Evolutionary conservation across 176 grass and related monocot species (phyloP).

Genomic region (Hsuehochloa calcarea): DNA sequence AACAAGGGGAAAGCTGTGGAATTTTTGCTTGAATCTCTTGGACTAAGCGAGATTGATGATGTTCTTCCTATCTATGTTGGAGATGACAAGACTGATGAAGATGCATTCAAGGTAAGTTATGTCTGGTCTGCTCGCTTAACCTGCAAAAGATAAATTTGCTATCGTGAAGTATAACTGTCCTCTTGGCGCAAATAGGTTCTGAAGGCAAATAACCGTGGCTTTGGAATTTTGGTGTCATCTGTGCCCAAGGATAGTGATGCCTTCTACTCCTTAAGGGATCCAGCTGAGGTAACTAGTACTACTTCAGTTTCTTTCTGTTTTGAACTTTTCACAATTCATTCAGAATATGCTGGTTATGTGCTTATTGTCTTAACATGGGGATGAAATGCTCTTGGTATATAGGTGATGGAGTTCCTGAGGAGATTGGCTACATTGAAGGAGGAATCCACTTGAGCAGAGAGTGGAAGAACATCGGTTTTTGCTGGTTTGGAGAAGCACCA

Average conservation of each 20-base stretch:
- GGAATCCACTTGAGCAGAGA: constrained; percentile 25
- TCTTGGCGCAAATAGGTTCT: constrained; percentile 51
- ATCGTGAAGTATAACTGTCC: background rate
- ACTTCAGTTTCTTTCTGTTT: background rate
- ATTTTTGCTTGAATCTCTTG: constrained; percentile 90
- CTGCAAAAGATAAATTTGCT: background rate
- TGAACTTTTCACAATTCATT: background rate
- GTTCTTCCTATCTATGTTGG: constrained; percentile 92
- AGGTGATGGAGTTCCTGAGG: constrained; percentile 94
- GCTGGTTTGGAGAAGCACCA: constrained; percentile 24
- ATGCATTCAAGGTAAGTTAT: constrained; percentile 83
- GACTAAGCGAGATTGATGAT: constrained; percentile 54
- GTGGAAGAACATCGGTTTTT: constrained; percentile 29
- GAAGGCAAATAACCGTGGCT: constrained; percentile 64
- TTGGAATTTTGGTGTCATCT: constrained; percentile 88
- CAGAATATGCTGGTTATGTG: background rate
- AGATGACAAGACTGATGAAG: constrained; percentile 94
- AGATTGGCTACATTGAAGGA: constrained; percentile 79
- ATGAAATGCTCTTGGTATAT: constrained; percentile 19
- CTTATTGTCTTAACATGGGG: background rate
- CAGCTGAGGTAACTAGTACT: constrained; percentile 60
- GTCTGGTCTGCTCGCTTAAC: background rate
- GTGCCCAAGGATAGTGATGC: constrained; percentile 83
- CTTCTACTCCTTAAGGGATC: constrained; percentile 79
- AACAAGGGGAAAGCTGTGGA: constrained; percentile 98